Base-by-base conservation (phyloP, 2,329 filamentous ascomycete genomes). In the Fusarium palustre region DNA sequence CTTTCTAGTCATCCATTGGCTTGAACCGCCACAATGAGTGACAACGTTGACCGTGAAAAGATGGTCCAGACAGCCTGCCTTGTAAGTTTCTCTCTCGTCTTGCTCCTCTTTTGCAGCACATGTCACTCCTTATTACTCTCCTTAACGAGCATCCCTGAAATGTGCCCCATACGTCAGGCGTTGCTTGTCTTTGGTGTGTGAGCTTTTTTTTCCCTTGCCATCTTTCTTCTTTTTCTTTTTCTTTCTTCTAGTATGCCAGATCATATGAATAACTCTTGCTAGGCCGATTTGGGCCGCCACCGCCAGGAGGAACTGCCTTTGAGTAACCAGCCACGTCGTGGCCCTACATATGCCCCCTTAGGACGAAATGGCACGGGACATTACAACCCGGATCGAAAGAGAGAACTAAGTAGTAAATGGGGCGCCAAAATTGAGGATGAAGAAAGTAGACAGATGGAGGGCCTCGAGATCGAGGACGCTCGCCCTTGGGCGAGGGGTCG, bases 251-350 rank as follows among this genome's bases (percentile, higher is more conserved):
- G 28, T 30, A 30, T 30, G 28, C 9, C 28, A 13, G 33, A 4
- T n/a, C 13, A 42, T 42, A 12, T 34, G 34, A 16, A 8, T 3
- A 20, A 43, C 15, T 31, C 16, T 28, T 34, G 8, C 25, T 36
- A 76, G 74, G 67, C 65, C 43, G 74, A 76, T 30, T 59, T 76
- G 4, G 53, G 64, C 28, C 74, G 71, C 3, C 7, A 18, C 4
- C 66, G 74, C 2, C 74, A 76, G 34, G 71, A 76, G 2, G 74
- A 76, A 12, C 62, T 76, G 3, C 74, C 74, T 10, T 33, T 76
- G 2, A 74, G 62, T 9, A 6, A 36, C 1, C 8, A 59, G 11
- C 20, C 41, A 22, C 72, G 30, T 6, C 55, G 31, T 31, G 64
- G 66, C 1, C 63, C 59, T 10, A 60, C 68, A 0, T 75, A 28